A percentile compares a stretch with the other conserved stretches of the same genome.
phyloP scores from a whole-genome alignment of 495 filamentous ascomycete species.

The Daldinia childiae region DNA sequence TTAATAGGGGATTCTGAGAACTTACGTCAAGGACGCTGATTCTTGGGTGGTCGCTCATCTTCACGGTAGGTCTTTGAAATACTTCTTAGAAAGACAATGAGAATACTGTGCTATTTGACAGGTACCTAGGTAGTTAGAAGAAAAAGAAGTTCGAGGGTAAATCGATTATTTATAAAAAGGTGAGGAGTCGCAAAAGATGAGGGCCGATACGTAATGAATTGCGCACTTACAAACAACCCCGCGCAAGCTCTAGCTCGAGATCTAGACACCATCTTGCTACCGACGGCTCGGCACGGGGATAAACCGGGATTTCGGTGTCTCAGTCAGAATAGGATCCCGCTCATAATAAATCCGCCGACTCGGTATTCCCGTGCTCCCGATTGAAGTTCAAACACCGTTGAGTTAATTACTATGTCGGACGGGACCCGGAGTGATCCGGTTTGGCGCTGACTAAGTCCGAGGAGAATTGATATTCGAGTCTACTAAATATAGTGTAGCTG shows the following conservation, averaged over 20 bases:
- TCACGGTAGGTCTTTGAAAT: constrained; percentile 9
- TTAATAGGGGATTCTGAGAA: constrained; percentile 2
- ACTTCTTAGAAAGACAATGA: background rate
- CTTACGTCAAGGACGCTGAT: constrained; percentile 53
- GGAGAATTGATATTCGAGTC: background rate
- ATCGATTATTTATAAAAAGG: constrained; percentile 14
- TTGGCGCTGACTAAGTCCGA: constrained; percentile 15
- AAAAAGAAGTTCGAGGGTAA: background rate
- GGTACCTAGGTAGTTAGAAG: no score
- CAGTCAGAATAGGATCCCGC: constrained; percentile 17
- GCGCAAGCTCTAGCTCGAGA: constrained; percentile 32
- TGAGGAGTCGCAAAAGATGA: constrained; percentile 14
- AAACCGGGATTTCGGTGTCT: constrained; percentile 47
- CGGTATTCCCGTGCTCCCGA: constrained; percentile 19
- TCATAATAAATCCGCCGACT: constrained; percentile 36
- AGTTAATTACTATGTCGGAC: constrained; percentile 9
- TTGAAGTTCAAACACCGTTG: constrained; percentile 27
- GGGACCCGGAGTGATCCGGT: constrained; percentile 7
- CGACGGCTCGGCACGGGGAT: constrained; percentile 40
- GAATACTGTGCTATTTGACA: no score
- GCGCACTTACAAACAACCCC: constrained; percentile 29
- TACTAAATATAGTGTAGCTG: background rate
- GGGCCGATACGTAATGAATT: constrained; percentile 31
- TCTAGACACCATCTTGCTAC: constrained; percentile 27
- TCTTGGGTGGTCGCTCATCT: constrained; percentile 46